A percentile compares a stretch with the other conserved stretches of the same genome.
These are phyloP conservation scores for Trichosporon sp. DNA, from an alignment of 1,284 basidiomycete species.

Conservation along the genomic window DNA sequence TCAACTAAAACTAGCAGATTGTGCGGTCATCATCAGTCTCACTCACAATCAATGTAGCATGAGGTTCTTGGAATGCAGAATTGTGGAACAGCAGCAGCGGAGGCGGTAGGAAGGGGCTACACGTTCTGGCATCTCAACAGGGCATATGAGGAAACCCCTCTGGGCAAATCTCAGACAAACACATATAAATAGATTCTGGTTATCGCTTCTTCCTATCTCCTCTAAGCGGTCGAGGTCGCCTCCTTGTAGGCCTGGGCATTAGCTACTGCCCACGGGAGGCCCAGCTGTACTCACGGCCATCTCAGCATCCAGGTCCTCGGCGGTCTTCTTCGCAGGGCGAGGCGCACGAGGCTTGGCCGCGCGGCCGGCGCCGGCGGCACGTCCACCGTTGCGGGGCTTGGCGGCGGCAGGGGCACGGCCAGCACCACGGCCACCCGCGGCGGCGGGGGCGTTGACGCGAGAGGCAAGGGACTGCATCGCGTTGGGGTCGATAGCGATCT, in stretches of 20 bases:
- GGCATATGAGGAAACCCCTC: neutral
- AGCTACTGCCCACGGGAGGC: neutral
- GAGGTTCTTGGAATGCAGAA: neutral
- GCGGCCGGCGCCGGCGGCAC: slow-evolving; percentile 37
- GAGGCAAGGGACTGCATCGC: slow-evolving; percentile 64
- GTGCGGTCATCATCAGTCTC: neutral
- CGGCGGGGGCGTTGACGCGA: slow-evolving; percentile 53
- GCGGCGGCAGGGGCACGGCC: slow-evolving; percentile 44
- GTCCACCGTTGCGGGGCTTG: slow-evolving; percentile 56
- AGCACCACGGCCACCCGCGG: slow-evolving; percentile 35
- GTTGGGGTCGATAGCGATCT: slow-evolving; percentile 88
- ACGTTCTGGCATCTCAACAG: slow-evolving; percentile 2
- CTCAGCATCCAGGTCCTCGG: slow-evolving; percentile 60
- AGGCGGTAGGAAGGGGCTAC: neutral
- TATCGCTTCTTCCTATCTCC: neutral
- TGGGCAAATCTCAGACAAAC: slow-evolving; percentile 4
- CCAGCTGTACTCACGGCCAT: slow-evolving; percentile 58
- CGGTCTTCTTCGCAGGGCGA: slow-evolving; percentile 54
- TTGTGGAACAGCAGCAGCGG: neutral
- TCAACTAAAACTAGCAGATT: neutral
- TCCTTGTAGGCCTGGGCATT: slow-evolving; percentile 37
- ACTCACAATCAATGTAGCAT: neutral
- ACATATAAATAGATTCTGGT: slow-evolving; percentile 1
- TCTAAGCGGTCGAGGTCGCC: slow-evolving; percentile 19
- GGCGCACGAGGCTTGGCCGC: slow-evolving; percentile 29